Evolutionary conservation across 371 early-diverging fungal genomes (phyloP), one percentile per base, ranked within the genome.

Genomic region (Saksenaea oblongispora): DNA sequence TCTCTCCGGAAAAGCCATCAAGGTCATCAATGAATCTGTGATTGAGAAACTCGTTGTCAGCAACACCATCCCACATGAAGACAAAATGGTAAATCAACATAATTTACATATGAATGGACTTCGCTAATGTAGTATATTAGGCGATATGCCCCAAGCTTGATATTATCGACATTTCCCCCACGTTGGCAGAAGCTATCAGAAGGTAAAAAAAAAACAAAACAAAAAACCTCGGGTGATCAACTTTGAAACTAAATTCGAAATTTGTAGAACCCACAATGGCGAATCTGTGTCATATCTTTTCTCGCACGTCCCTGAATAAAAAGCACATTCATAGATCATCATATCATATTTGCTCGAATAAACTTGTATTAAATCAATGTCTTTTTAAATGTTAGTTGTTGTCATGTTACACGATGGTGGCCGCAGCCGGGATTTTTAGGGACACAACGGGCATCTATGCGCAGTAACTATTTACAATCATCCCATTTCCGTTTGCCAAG

Each of bases 61-160:
- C 69, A 98, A 97, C 81, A 95, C 97, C 15, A 93, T 97, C 60
- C 98, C 98, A 26, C 94, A 94, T 58, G 91, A 89, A 42, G 93
- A 94, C 63, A 94, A 95, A 77, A 90, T 77, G 82, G 76, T 73
- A 76, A 67, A 57, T 13, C 17, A n/a, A 53, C 28, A 54, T 28
- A 37, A 54, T 2, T 24, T 13, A 26, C 17, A 10, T 34, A 44
- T 3, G n/a, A 44, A 0, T 31, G 44, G 22, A 22, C 10, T 51
- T 13, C 14, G 51, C 36, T 34, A 14, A 47, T 42, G 44, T n/a
- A 26, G 35, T 18, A 5, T 39, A 39, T 31, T 56, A 88, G 77
- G 83, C 87, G 44, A 59, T 88, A n/a, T 95, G 95, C 74, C 86
- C 90, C 51, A 97, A 97, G 79, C 73, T 98, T 41, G 92, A 94